Percentiles rank a stretch among this genome's conserved stretches.
Evolutionary conservation across 108 stramenopile genomes (phyloP).

Genomic region (Chaetoceros muelleri): DNA sequence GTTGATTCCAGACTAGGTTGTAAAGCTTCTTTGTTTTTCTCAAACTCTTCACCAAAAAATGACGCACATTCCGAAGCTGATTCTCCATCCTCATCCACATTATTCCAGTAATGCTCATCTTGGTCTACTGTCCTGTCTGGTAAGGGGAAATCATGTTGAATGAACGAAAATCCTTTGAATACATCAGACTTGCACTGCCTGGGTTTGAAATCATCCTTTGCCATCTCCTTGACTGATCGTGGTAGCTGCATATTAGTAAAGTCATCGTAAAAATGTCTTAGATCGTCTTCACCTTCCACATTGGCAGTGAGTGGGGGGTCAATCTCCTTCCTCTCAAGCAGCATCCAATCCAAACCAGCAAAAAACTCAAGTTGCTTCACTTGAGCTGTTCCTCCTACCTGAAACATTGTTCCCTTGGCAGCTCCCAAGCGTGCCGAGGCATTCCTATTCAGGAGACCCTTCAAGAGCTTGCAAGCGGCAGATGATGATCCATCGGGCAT

Average conservation of each 20-base stretch:
- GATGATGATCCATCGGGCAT: conserved; percentile 80
- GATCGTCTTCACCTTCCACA: conserved; percentile 65
- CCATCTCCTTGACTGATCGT: conserved; percentile 69
- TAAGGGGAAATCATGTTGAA: conserved; percentile 62
- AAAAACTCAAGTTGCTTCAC: conserved; percentile 87
- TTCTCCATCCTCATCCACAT: conserved; percentile 61
- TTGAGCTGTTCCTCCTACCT: conserved; percentile 91
- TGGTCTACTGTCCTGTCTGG: conserved; percentile 47
- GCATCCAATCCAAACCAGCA: conserved; percentile 81
- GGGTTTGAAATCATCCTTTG: conserved; percentile 33
- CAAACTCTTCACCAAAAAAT: conserved; percentile 30
- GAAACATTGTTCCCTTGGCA: conserved; percentile 89
- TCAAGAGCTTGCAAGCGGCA: conserved; percentile 76
- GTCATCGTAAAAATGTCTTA: conserved; percentile 82
- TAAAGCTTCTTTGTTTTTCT: conserved; percentile 25
- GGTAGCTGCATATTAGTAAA: conserved; percentile 75
- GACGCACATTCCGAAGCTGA: conserved; percentile 74
- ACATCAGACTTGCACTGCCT: conserved; percentile 46
- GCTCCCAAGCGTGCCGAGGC: conserved; percentile 84
- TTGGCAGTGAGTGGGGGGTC: conserved; percentile 57
- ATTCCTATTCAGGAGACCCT: conserved; percentile 88
- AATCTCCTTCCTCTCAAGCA: conserved; percentile 64
- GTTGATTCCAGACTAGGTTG: neutral
- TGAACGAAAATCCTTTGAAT: conserved; percentile 85
- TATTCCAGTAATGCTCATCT: conserved; percentile 73